Evolutionary conservation across 768 basidiomycete species (phyloP).

Genomic region (Suillus alpinus): DNA sequence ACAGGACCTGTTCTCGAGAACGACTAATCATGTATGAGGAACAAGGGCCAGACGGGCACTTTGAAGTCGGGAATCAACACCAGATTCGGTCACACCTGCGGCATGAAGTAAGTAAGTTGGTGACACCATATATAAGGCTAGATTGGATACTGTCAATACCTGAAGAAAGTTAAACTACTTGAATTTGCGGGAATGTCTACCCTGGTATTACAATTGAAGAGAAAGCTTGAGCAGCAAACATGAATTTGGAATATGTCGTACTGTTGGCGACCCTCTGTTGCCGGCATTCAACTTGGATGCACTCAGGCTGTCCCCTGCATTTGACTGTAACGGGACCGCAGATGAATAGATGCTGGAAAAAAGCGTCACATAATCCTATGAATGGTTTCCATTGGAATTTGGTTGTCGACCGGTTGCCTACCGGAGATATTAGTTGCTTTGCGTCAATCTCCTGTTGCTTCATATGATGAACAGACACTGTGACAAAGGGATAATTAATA

Average conservation of each 20-base stretch:
- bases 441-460: constrained; percentile 10
- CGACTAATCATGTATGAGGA: constrained; percentile 32
- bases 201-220: constrained; percentile 23
- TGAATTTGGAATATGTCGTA: constrained; percentile 21
- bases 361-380: constrained; percentile 28
- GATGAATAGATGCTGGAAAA: constrained; percentile 9
- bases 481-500: not conserved
- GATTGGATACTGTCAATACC: constrained; percentile 14
- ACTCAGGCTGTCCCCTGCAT: constrained; percentile 20
- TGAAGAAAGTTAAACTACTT: constrained; percentile 22
- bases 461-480: not conserved
- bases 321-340: constrained; percentile 33
- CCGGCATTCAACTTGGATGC: constrained; percentile 17
- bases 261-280: constrained; percentile 16
- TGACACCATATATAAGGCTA: constrained; percentile 27
- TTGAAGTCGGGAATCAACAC: constrained; percentile 16
- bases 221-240: constrained; percentile 13
- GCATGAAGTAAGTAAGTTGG: constrained; percentile 20
- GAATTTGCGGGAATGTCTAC: constrained; percentile 23
- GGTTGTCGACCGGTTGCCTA: not conserved
- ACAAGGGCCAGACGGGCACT: constrained; percentile 16
- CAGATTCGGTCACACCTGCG: constrained; percentile 18
- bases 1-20: constrained; percentile 33
- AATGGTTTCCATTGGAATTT: constrained; percentile 12
- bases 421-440: constrained; percentile 18